A percentile compares a stretch with the other conserved stretches of the same genome.
These are phyloP conservation scores for Aristolochia californica DNA, from an alignment of 164 flowering plant species.

Conservation along the genomic window DNA sequence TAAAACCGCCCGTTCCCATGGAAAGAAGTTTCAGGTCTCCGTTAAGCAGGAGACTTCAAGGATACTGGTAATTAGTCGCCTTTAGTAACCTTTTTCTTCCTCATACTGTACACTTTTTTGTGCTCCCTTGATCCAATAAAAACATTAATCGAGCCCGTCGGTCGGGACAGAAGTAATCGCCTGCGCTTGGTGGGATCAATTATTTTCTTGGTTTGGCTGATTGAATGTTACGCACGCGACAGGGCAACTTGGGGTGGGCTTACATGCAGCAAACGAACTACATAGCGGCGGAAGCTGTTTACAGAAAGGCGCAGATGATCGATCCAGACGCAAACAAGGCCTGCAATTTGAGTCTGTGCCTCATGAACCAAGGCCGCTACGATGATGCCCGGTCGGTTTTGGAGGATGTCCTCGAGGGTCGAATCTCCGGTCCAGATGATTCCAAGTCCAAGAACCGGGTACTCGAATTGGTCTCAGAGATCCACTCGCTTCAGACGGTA, in stretches of 20 bases:
- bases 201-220: too few relatives aligned
- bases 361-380: constrained; percentile 45
- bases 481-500: constrained; percentile 33
- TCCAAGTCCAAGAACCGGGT: constrained; percentile 40
- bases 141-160: too few relatives aligned
- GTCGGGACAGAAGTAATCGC: too few relatives aligned
- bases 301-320: constrained; percentile 65
- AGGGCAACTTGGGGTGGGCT: constrained; percentile 98
- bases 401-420: constrained; percentile 37
- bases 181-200: too few relatives aligned
- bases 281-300: constrained; percentile 68
- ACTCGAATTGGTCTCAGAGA: constrained; percentile 39
- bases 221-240: not conserved
- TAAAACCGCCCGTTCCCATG: constrained; percentile 89
- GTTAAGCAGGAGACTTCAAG: constrained; percentile 80
- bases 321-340: constrained; percentile 88
- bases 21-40: constrained; percentile 83
- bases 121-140: too few relatives aligned
- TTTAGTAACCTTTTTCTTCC: too few relatives aligned
- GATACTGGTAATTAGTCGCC: constrained; percentile 88
- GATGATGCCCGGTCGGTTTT: constrained; percentile 45
- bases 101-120: not conserved
- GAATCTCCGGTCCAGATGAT: constrained; percentile 48
- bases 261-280: constrained; percentile 76
- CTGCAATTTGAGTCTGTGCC: constrained; percentile 55